Evolutionary conservation across 2,329 filamentous ascomycete genomes (phyloP), one percentile per base, ranked within the genome.

Genomic region (Arachnomyces sp.): DNA sequence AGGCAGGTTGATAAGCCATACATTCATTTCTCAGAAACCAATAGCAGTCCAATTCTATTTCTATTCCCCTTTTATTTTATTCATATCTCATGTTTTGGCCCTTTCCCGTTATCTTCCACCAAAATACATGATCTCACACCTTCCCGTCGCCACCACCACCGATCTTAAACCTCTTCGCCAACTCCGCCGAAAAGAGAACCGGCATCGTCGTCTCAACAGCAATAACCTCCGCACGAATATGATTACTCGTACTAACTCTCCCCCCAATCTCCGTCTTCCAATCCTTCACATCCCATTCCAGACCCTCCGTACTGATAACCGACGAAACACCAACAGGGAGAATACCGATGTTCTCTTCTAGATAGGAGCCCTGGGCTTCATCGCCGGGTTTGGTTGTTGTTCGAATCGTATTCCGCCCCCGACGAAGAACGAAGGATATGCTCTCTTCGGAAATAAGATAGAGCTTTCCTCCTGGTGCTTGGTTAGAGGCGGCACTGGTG

Each of bases 201-300:
- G 79, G 75, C 47, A 70, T 74, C 25, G 71, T 74, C 16, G 80
- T 80, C 55, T 74, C 64, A 28, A 90, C 66, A 48, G 77, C 72
- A 15, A 88, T 74, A 42, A 55, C 56, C 3, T 78, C 72, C 36
- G 73, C 69, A 3, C 74, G 76, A 17, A 89, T 76, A 53, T 87
- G 82, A 61, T 92, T 92, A 61, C 85, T 92, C 42, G 86, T 90
- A 58, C 84, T 89, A 44, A 90, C 56, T 49, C 75, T 73, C 0
- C 79, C 81, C 6, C 84, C 84, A 57, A 92, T 84, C 53, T 76
- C 71, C 1, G 84, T 95, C 49, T 75, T 66, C 88, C 90, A 95
- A 44, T 86, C 70, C 44, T 72, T 59, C 1, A 98, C 85, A 63
- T 98, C 88, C 92, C 92, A 98, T 58, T 94, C 82, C 14, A 96